Conservation (phyloP, 306 rosid species). For the Pyrus betulifolia region DNA sequence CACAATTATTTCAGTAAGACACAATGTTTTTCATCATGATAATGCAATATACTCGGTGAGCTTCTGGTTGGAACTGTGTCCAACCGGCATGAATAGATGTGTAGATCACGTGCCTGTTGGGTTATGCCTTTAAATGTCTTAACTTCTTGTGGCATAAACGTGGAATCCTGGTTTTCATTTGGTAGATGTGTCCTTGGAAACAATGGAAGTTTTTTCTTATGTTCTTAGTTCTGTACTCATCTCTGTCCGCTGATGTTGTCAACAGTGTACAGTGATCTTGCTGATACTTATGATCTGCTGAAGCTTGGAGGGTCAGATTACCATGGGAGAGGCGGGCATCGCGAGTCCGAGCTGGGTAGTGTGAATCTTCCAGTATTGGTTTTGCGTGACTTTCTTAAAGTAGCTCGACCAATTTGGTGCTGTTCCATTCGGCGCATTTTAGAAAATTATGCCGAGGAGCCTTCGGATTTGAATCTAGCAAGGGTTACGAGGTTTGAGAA, state of each 20-base stretch:
- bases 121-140: background rate
- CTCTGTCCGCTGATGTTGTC: conserved; percentile 7
- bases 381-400: conserved; percentile 64
- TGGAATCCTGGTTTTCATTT: background rate
- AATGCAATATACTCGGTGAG: background rate
- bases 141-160: background rate
- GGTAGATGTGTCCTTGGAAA: background rate
- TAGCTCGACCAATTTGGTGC: conserved; percentile 81
- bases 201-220: background rate
- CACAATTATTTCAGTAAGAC: background rate
- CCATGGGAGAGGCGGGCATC: conserved; percentile 77
- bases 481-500: conserved; percentile 60
- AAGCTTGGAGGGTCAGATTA: conserved; percentile 96
- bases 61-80: background rate
- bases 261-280: conserved; percentile 80
- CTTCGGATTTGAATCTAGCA: conserved; percentile 65
- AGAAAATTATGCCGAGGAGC: conserved; percentile 62
- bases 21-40: background rate
- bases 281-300: conserved; percentile 63
- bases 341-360: conserved; percentile 84
- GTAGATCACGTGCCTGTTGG: background rate
- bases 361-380: conserved; percentile 79
- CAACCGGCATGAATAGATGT: background rate
- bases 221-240: background rate
- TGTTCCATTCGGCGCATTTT: conserved; percentile 56